These are phyloP conservation scores for Saraca asoca DNA, from an alignment of 331 rosid genomes.

Conservation along the genomic window DNA sequence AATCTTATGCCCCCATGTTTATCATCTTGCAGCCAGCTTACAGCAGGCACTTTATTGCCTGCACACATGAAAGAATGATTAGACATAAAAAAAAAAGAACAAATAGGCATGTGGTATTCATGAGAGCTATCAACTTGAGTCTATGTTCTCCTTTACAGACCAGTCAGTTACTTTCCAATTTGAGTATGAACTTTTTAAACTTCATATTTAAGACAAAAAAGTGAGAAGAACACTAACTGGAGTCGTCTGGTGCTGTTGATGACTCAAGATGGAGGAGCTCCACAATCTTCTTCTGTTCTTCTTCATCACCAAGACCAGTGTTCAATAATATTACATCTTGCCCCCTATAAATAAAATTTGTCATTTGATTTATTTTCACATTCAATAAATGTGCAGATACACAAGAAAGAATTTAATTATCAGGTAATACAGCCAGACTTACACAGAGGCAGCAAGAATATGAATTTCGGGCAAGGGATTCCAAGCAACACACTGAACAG, in stretches of 20 bases:
- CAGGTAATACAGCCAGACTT: constrained; percentile 43
- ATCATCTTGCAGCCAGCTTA: constrained; percentile 80
- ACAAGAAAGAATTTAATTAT: not conserved
- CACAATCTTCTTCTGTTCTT: constrained; percentile 64
- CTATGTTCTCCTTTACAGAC: constrained; percentile 4
- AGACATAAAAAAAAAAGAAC: constrained; percentile 30
- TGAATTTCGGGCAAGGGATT: constrained; percentile 76
- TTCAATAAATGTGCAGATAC: constrained; percentile 21
- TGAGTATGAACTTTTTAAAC: not conserved
- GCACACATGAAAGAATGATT: constrained; percentile 16
- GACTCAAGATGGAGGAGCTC: constrained; percentile 64
- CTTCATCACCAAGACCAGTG: constrained; percentile 75
- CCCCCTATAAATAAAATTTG: constrained; percentile 55
- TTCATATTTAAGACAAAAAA: not conserved
- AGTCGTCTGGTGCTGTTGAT: constrained; percentile 48
- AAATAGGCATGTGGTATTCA: constrained; percentile 17
- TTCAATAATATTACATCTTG: constrained; percentile 71
- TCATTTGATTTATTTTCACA: constrained; percentile 6
- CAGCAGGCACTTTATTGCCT: constrained; percentile 54
- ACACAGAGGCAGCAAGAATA: constrained; percentile 67
- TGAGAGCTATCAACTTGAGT: not conserved
- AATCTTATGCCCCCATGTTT: constrained; percentile 63
- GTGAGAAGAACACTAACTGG: constrained; percentile 55
- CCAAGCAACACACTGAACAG: constrained; percentile 84
- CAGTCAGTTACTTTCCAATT: constrained; percentile 22